Conservation (phyloP, 495 filamentous ascomycete species). For the Penicillium pulvis region DNA sequence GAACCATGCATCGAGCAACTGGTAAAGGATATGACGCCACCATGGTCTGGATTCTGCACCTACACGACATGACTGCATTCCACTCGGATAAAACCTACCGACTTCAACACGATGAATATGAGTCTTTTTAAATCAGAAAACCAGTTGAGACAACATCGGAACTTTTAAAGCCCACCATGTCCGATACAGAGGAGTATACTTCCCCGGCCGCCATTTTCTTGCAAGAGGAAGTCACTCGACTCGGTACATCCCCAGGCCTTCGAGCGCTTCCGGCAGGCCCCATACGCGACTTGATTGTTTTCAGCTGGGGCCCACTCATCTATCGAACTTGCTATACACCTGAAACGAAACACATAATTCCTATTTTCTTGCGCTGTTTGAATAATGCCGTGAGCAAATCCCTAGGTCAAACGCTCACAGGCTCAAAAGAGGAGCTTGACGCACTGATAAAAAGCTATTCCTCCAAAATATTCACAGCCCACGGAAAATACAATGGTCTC, state of each 20-base stretch:
- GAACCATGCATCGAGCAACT: not conserved
- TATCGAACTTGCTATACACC: constrained; percentile 33
- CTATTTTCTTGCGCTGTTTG: constrained; percentile 28
- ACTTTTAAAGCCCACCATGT: not conserved
- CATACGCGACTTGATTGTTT: constrained; percentile 31
- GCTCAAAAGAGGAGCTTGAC: constrained; percentile 22
- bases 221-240: constrained; percentile 32
- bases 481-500: constrained; percentile 15
- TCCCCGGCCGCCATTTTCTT: constrained; percentile 27
- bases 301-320: constrained; percentile 35
- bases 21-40: not conserved
- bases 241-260: constrained; percentile 29
- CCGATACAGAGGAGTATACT: constrained; percentile 7
- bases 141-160: not conserved
- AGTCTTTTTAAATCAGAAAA: not conserved
- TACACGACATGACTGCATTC: not conserved
- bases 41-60: not conserved
- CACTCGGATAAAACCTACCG: not conserved
- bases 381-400: constrained; percentile 25
- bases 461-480: constrained; percentile 28
- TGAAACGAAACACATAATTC: constrained; percentile 23
- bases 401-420: constrained; percentile 22
- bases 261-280: constrained; percentile 28
- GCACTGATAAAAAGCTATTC: constrained; percentile 26
- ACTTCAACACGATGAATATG: not conserved